These are phyloP conservation scores for Kodamaea sp. DNA, from an alignment of 1,139 yeast genomes.

Conservation along the genomic window DNA sequence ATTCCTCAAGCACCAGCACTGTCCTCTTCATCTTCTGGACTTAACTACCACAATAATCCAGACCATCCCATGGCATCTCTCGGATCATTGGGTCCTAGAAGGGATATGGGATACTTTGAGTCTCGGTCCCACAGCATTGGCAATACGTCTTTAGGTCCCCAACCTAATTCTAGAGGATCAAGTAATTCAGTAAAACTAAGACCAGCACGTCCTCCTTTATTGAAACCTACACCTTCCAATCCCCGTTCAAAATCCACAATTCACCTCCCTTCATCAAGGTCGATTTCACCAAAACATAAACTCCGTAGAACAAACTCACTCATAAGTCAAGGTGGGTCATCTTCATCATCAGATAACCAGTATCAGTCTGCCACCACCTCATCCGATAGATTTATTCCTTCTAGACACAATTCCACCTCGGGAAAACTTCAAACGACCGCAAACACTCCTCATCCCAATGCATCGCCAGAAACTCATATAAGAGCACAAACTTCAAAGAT, in stretches of 20 bases:
- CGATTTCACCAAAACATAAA: conserved; percentile 22
- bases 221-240: conserved; percentile 17
- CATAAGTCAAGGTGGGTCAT: conserved; percentile 27
- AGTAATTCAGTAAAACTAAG: background rate
- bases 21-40: background rate
- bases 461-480: conserved; percentile 56
- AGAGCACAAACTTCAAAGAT: conserved; percentile 70
- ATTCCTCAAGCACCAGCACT: conserved; percentile 4
- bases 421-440: conserved; percentile 38
- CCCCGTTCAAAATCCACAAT: conserved; percentile 25
- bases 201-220: conserved; percentile 17
- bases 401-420: conserved; percentile 42
- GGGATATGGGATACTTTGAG: background rate
- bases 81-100: background rate
- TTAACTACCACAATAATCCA: background rate
- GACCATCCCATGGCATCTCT: background rate
- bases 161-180: background rate
- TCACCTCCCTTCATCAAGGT: conserved; percentile 13
- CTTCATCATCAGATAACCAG: conserved; percentile 24
- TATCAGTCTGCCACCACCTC: conserved; percentile 26
- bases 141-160: background rate
- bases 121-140: background rate
- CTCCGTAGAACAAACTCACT: conserved; percentile 42
- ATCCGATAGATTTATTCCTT: conserved; percentile 48
- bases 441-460: conserved; percentile 44